Evolutionary conservation across 2,329 filamentous ascomycete genomes (phyloP).

Genomic region (Monilinia fructigena): DNA sequence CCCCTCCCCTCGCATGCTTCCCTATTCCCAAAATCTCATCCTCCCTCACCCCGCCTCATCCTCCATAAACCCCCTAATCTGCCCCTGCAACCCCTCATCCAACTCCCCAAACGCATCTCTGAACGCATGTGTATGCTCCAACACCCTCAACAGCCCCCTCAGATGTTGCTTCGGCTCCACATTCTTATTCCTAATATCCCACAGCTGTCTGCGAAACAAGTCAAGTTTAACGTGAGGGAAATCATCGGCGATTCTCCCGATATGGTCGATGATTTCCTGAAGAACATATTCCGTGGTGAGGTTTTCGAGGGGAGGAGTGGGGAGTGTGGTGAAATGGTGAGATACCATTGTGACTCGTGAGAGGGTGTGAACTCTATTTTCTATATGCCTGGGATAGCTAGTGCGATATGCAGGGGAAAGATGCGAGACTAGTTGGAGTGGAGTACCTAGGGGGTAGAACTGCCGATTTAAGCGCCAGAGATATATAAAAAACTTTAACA

Average conservation of each 20-base stretch:
- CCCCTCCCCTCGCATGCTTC: slow-evolving; percentile 24
- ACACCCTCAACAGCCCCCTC: slow-evolving; percentile 39
- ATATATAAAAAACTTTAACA: not conserved
- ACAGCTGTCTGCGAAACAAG: slow-evolving; percentile 37
- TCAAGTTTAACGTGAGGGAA: slow-evolving; percentile 36
- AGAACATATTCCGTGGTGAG: slow-evolving; percentile 38
- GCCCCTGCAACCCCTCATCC: slow-evolving; percentile 34
- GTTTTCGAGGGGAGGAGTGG: slow-evolving; percentile 31
- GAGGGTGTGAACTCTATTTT: not conserved
- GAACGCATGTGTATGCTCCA: slow-evolving; percentile 38
- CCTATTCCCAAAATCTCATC: slow-evolving; percentile 33
- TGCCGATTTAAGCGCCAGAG: slow-evolving; percentile 7
- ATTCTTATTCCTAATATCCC: slow-evolving; percentile 36
- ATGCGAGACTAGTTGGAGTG: not conserved
- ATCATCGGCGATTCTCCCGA: slow-evolving; percentile 34
- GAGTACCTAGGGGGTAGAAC: not conserved
- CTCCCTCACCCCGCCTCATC: slow-evolving; percentile 29
- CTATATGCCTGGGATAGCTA: not conserved
- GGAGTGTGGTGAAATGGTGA: slow-evolving; percentile 25
- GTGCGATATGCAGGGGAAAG: slow-evolving; percentile 11
- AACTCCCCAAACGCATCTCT: slow-evolving; percentile 37
- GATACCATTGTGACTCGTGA: slow-evolving; percentile 20
- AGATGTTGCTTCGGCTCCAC: slow-evolving; percentile 40
- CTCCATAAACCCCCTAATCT: slow-evolving; percentile 39
- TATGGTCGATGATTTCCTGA: slow-evolving; percentile 40